Conservation (phyloP, 176 grass and related monocot species). For the Saccharum spontaneum region DNA sequence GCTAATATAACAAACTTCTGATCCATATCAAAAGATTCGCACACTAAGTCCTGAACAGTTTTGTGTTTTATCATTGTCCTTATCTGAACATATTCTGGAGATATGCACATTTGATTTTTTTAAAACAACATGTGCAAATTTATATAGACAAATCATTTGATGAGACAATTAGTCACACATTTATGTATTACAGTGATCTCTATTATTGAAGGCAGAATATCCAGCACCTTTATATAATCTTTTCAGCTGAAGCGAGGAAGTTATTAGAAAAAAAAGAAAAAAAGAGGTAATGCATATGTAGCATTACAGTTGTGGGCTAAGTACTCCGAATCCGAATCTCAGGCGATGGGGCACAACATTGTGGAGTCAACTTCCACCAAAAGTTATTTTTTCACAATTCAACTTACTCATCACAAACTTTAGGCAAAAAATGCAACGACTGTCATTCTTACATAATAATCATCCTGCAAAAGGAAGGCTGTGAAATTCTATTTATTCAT, state of each 20-base stretch:
- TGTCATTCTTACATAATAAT: neutral
- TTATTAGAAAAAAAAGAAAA: no score
- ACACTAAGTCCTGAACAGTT: neutral
- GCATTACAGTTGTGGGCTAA: no score
- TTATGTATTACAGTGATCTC: neutral
- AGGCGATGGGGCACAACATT: neutral
- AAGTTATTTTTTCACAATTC: neutral
- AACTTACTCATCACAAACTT: neutral
- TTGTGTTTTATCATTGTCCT: neutral
- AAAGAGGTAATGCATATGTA: no score
- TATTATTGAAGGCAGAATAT: neutral
- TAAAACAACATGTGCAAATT: neutral
- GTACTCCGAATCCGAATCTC: no score
- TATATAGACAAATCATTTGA: neutral
- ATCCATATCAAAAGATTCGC: neutral
- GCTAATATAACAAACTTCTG: neutral
- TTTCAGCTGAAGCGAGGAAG: neutral
- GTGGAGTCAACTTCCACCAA: neutral
- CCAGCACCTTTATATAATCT: neutral
- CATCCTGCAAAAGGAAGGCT: neutral
- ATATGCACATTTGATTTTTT: neutral
- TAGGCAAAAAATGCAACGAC: neutral
- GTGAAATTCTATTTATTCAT: neutral
- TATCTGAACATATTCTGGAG: neutral
- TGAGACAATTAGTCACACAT: neutral